Conservation (phyloP, 2,329 filamentous ascomycete genomes). For the Rhynchosporium agropyri region DNA sequence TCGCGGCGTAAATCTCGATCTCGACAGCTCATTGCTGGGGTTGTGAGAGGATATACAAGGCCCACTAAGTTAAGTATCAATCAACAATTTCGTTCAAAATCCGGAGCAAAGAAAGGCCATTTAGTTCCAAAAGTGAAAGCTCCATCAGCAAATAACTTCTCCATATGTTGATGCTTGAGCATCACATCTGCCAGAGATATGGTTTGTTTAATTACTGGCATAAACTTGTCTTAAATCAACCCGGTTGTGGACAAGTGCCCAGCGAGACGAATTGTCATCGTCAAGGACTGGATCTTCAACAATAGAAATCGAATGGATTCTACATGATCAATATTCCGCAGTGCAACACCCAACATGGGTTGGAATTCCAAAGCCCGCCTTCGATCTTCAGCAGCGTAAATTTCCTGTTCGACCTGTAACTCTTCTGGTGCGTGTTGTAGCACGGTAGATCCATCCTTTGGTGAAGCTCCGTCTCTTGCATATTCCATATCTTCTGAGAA, state of each 20-base stretch:
- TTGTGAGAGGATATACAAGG: conserved; percentile 31
- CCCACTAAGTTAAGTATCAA: conserved; percentile 3
- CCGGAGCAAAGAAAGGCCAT: not conserved
- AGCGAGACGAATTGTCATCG: conserved; percentile 23
- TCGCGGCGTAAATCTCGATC: conserved; percentile 32
- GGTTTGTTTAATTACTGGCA: conserved; percentile 27
- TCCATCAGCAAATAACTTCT: conserved; percentile 26
- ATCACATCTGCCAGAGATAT: conserved; percentile 25
- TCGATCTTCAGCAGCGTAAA: conserved; percentile 28
- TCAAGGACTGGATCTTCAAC: conserved; percentile 32
- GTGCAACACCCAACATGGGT: conserved; percentile 25
- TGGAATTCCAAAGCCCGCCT: conserved; percentile 33
- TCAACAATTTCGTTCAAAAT: not conserved
- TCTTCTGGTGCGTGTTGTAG: conserved; percentile 19
- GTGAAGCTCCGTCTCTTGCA: not conserved
- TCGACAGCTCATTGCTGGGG: conserved; percentile 30
- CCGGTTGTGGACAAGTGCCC: conserved; percentile 30
- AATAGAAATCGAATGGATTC: conserved; percentile 25
- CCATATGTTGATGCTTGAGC: conserved; percentile 21
- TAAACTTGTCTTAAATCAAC: conserved; percentile 31
- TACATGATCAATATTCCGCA: conserved; percentile 18
- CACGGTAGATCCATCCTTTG: conserved; percentile 5
- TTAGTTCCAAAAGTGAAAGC: conserved; percentile 31
- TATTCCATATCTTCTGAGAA: conserved; percentile 8
- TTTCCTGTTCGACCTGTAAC: conserved; percentile 30